Conservation (phyloP, 75 land plant species). For the Pinus tabuliformis region DNA sequence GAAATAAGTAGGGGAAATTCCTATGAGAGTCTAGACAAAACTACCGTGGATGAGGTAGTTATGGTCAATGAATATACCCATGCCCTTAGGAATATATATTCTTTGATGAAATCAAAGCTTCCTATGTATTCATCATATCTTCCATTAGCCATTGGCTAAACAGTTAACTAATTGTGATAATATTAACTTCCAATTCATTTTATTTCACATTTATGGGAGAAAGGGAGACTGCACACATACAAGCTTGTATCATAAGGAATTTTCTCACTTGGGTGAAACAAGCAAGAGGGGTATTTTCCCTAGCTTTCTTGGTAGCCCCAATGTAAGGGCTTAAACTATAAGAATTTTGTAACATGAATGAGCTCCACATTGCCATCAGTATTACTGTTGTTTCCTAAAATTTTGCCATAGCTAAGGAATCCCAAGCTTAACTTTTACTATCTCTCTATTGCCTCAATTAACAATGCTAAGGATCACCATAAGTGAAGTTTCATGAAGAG, state of each 20-base stretch:
- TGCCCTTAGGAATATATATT: too few species aligned
- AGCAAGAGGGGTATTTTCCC: conserved; percentile 15
- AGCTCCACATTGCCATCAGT: neutral
- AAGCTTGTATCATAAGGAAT: conserved; percentile 7
- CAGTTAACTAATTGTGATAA: too few species aligned
- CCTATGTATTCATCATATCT: too few species aligned
- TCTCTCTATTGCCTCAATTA: too few species aligned
- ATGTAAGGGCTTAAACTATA: conserved; percentile 25
- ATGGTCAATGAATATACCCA: too few species aligned
- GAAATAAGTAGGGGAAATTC: too few species aligned
- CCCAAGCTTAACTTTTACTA: neutral
- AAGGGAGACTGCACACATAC: conserved; percentile 30
- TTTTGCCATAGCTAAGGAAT: neutral
- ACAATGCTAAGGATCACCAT: neutral
- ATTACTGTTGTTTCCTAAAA: neutral
- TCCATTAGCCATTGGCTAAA: too few species aligned
- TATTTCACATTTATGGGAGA: conserved; percentile 24
- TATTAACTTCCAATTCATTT: too few species aligned
- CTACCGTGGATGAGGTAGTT: too few species aligned
- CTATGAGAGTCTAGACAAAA: too few species aligned
- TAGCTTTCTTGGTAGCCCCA: conserved; percentile 18
- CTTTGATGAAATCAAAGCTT: too few species aligned
- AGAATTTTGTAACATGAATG: neutral
- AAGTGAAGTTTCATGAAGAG: neutral
- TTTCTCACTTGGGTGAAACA: conserved; percentile 27